Conservation (phyloP, 169 alveolate species). For the Cryptosporidium andersoni region DNA sequence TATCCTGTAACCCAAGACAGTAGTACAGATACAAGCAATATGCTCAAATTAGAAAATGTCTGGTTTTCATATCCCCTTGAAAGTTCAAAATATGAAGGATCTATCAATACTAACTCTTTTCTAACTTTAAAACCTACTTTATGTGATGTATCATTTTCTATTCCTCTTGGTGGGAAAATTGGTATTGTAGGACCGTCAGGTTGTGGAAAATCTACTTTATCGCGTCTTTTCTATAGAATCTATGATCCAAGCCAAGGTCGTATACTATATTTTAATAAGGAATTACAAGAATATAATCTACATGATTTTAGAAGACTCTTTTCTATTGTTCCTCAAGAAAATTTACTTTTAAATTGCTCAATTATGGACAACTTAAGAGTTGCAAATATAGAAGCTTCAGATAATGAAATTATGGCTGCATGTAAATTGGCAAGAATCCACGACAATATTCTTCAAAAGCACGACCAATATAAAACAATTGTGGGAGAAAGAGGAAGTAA, state of each 20-base stretch:
- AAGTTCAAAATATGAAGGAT: neutral
- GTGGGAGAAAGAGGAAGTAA: conserved; percentile 97
- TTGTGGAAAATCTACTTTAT: conserved; percentile 92
- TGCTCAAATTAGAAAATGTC: conserved; percentile 76
- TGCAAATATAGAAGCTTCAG: conserved; percentile 86
- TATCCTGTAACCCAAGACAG: neutral
- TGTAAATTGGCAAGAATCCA: conserved; percentile 87
- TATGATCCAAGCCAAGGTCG: conserved; percentile 86
- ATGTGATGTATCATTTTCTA: conserved; percentile 72
- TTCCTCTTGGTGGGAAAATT: conserved; percentile 79
- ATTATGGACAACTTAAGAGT: conserved; percentile 88
- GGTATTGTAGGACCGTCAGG: conserved; percentile 94
- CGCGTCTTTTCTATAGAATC: conserved; percentile 90
- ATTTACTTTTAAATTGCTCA: conserved; percentile 87
- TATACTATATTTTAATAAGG: conserved; percentile 85
- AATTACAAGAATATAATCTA: conserved; percentile 83
- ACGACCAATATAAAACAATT: conserved; percentile 86
- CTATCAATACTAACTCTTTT: neutral
- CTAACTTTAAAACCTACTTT: conserved; percentile 9
- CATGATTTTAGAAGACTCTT: conserved; percentile 77
- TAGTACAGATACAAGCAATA: neutral
- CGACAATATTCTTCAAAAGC: conserved; percentile 83
- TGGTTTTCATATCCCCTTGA: conserved; percentile 72
- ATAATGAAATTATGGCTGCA: conserved; percentile 82
- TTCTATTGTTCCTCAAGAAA: conserved; percentile 90